Conservation (phyloP, 768 basidiomycete species). For the Amylocystis lapponica region DNA sequence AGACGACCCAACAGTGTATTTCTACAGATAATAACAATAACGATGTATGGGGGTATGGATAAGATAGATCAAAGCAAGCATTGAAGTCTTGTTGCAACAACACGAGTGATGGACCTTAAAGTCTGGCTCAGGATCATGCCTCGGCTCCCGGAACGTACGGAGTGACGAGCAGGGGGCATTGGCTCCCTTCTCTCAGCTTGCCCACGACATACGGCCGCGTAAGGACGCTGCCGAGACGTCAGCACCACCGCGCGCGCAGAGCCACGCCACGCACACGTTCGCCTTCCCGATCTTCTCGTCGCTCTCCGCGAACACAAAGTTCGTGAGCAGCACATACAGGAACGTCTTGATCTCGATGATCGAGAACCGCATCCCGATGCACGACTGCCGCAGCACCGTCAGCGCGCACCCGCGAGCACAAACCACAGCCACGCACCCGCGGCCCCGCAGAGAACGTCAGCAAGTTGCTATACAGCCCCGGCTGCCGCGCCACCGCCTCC, state of each 20-base stretch:
- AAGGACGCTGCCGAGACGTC: constrained; percentile 9
- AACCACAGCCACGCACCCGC: constrained; percentile 43
- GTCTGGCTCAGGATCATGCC: too few relatives aligned
- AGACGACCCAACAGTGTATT: too few relatives aligned
- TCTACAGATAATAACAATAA: too few relatives aligned
- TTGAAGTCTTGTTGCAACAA: too few relatives aligned
- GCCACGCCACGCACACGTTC: constrained; percentile 45
- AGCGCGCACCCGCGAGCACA: background rate
- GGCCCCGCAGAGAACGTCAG: constrained; percentile 80
- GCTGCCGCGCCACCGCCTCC: constrained; percentile 56
- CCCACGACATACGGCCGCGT: constrained; percentile 24
- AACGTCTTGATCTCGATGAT: constrained; percentile 81
- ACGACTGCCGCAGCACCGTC: constrained; percentile 46
- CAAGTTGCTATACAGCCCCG: constrained; percentile 66
- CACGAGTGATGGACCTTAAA: too few relatives aligned
- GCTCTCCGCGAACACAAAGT: constrained; percentile 69
- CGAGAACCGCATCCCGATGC: constrained; percentile 78
- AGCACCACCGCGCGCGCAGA: background rate
- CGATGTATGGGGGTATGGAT: too few relatives aligned
- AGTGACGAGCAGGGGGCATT: constrained; percentile 23
- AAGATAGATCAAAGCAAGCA: too few relatives aligned
- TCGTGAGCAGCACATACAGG: constrained; percentile 60
- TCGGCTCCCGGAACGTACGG: constrained; percentile 13
- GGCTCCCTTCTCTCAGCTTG: constrained; percentile 23
- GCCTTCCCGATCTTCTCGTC: constrained; percentile 72